Base-by-base conservation (phyloP, 2,329 filamentous ascomycete species). In the Fusarium hostae region DNA sequence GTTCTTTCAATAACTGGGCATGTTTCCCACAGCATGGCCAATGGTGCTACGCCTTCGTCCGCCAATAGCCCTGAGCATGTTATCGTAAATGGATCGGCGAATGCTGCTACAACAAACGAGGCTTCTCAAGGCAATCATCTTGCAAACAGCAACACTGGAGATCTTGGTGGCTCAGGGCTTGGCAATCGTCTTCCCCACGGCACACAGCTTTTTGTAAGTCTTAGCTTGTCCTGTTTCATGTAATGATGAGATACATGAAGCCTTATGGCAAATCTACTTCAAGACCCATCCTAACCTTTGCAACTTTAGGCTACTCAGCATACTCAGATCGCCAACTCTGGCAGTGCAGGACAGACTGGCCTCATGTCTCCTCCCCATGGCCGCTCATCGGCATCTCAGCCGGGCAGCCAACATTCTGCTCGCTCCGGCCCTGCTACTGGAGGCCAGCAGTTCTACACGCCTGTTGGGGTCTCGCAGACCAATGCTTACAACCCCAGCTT, bases 361-460 rank as follows among this genome's bases (percentile, higher is more conserved):
- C 52, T 52, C 9, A 15, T 66, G 9, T 66, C 65, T 11, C 51
- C 69, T 35, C 71, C 69, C 18, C 44, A 55, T 3, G 57, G 57
- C 24, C 44, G 28, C n/a, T n/a, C 24, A 37, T 68, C 47, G 26
- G 18, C 24, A 28, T 28, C 44, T 30, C 72, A 68, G 26, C 24
- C 41, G 18, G 45, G 37, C 24, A 58, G 34, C 20, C 55, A 64
- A 26, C 48, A 59, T 20, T 55, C 55, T 39, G 28, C 30, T 40
- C 22, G 43, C 18, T 59, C 72, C 20, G 52, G 41, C 16, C 47
- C 44, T 50, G 13, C 32, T n/a, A 16, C 47, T 44, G 55, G 51
- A 22, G 41, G 63, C n/a, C 70, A 64, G 28, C 67, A 71, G 30
- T 66, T 55, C 26, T 68, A 62, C 34, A 65, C 66, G 16, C 56